Base-by-base conservation (phyloP, 192 early-diverging fungal species). In the Geranomyces michiganensis region DNA sequence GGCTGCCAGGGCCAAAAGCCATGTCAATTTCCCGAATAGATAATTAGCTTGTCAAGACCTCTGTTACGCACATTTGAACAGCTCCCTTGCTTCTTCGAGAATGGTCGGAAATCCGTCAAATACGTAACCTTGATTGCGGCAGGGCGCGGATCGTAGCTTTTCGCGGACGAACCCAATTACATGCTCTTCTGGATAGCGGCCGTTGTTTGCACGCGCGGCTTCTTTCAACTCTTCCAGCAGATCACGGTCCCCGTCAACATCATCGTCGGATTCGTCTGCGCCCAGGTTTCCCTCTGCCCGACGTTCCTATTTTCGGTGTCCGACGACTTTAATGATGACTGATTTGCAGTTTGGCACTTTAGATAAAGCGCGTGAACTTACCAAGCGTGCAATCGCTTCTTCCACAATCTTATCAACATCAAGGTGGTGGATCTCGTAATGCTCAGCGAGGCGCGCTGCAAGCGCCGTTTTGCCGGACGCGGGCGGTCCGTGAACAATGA, bases 81-180 rank as follows among this genome's bases (percentile, higher is more conserved):
- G 44, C 65, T 78, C 73, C 17, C 46, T 48, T 3, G 82, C 85
- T 66, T 85, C 82, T 10, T 85, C 81, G 41, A 79, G 46, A 0
- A 68, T 76, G 17, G 46, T 64, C n/a, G 87, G 87, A 62, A 61
- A 88, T 31, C 82, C 85, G 59, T 88, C 87, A 4, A 88, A 53
- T 17, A 88, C 76, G 62, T 87, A 88, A 9, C 87, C 87, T 62
- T 88, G 87, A 63, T 88, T 88, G 12, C 80, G 47, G 64, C 83
- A 88, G 6, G 85, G 85, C 87, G 86, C 87, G n/a, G 80, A 82
- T 14, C 75, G 66, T 59, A 88, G 68, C 72, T 82, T 83, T 19
- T 87, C 87, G 48, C 79, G 55, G 30, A 87, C 70, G 60, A 88
- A 87, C 33, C 65, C 74, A 21, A 81, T 71, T 14, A 85, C 65